Conservation (phyloP, 1,284 basidiomycete species). For the Ceratobasidium sp. region DNA sequence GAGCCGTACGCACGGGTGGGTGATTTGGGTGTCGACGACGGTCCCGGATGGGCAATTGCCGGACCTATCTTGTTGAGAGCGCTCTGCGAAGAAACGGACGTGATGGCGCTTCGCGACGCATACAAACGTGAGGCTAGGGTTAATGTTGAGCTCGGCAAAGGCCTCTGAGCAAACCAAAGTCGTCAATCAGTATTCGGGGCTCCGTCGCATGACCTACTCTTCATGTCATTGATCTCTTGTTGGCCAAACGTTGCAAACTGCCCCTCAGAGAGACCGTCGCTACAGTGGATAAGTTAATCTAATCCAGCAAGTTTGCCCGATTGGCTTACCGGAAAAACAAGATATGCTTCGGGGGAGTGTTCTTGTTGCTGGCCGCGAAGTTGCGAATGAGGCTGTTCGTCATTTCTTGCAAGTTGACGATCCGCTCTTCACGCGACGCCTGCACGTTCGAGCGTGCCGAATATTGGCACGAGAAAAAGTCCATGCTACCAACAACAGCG, state of each 20-base stretch:
- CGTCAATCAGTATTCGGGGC: background rate
- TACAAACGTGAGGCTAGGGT: conserved; percentile 45
- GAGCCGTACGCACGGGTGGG: conserved; percentile 12
- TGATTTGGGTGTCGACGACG: conserved; percentile 65
- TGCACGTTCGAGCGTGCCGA: conserved; percentile 73
- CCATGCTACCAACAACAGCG: conserved; percentile 77
- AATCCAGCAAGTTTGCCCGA: background rate
- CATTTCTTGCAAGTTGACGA: conserved; percentile 52
- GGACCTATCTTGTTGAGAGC: conserved; percentile 65
- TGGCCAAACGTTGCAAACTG: conserved; percentile 46
- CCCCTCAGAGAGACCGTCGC: conserved; percentile 81
- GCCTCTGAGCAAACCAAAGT: conserved; percentile 26
- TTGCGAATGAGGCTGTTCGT: conserved; percentile 16
- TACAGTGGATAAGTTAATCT: background rate
- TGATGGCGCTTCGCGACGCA: conserved; percentile 61
- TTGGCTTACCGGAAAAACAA: conserved; percentile 40
- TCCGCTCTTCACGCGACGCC: conserved; percentile 75
- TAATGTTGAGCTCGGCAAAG: conserved; percentile 31
- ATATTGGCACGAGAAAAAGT: conserved; percentile 63
- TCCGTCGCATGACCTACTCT: conserved; percentile 6
- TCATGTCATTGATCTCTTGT: conserved; percentile 46
- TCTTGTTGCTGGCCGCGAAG: conserved; percentile 12
- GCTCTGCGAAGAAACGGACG: conserved; percentile 64
- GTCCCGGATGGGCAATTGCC: conserved; percentile 81
- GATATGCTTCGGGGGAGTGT: conserved; percentile 36